Evolutionary conservation across 306 rosid genomes (phyloP), one percentile per base, ranked within the genome.

Genomic region (Vicia sativa): DNA sequence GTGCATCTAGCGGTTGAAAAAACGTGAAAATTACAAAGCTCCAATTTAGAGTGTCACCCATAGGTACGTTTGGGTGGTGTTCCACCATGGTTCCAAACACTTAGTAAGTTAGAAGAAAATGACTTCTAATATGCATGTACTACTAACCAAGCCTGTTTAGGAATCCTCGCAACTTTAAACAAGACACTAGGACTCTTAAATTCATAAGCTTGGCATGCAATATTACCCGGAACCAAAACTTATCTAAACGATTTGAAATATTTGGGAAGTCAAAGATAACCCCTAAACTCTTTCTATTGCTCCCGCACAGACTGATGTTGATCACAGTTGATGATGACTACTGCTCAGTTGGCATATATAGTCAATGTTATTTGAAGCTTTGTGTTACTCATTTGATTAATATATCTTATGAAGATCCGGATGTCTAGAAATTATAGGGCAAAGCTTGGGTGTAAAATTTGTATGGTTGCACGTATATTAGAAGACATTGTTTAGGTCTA

Each of bases 191-290:
- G 21, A 21, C 52, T 62, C 50, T 41, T 6, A 3, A 19, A 9
- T 39, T 37, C 18, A 62, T 62, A 41, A 39, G 25, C 13, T 15
- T 8, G 21, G 13, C 37, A 37, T 41, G 13, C 43, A 62, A 42
- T 41, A 62, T n/a, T 62, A 21, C 38, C 49, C 38, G 25, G 14
- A 21, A 62, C 21, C 21, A 42, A 52, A 62, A 42, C 37, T 34
- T 34, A 34, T 34, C 7, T 15, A 37, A 60, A 15, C 2, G 4
- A 12, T 11, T 26, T 26, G 9, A 55, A 55, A 21, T 12, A 26
- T 26, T 12, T 26, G 4, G 4, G 6, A 55, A 55, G 6, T 26
- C 18, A 55, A 54, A 54, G 31, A 12, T 54, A 54, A 26, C 60
- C 60, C 8, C 60, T 54, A 6, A 23, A 54, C 28, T 25, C 1